Base-by-base conservation (phyloP, 345 rosid species). In the Nasturtium officinale region DNA sequence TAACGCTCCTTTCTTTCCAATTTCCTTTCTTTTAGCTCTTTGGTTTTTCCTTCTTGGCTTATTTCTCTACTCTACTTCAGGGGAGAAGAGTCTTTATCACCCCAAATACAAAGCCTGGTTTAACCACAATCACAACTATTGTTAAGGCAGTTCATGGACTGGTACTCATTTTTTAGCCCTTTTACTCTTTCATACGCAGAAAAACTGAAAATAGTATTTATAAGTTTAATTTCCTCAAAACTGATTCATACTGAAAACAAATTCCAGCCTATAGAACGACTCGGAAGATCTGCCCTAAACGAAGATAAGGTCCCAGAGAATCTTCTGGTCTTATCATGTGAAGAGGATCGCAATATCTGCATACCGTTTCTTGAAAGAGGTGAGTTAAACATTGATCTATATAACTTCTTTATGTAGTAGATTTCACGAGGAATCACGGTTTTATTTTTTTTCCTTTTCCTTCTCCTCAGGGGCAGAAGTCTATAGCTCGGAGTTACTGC, bases 321-420 rank as follows among this genome's bases (percentile, higher is more conserved):
- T 79, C 67, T 94, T 69, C 83, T 94, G 80, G 73, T 94, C 74
- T 57, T 94, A 40, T 94, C 98, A 28, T 87, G 96, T 77, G 96
- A 86, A 77, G 92, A 91, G 74, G 97, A 91, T 80, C 84, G 81
- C 10, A 71, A 56, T 54, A 66, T 75, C 45, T 82, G 88, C 51
- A 69, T 82, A 20, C 92, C 91, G 65, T 88, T 89, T 77, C 90
- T 91, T 38, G 89, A 91, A 79, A 89, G 77, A 88, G 98, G 97
- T 94, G 33, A 42, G 25, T 25, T 40, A 43, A 35, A 10, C 35
- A 37, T 73, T 32, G 53, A 23, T 56, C 46, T 45, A 9, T 59
- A 8, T 66, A 59, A 58, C 45, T 21, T 15, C 8, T 48, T 15
- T 46, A 65, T 45, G 69, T 37, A 0, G 20, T 50, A 17, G 15